These are phyloP conservation scores for Parastagonospora avenae DNA, from an alignment of 2,329 filamentous ascomycete species.

Conservation along the genomic window DNA sequence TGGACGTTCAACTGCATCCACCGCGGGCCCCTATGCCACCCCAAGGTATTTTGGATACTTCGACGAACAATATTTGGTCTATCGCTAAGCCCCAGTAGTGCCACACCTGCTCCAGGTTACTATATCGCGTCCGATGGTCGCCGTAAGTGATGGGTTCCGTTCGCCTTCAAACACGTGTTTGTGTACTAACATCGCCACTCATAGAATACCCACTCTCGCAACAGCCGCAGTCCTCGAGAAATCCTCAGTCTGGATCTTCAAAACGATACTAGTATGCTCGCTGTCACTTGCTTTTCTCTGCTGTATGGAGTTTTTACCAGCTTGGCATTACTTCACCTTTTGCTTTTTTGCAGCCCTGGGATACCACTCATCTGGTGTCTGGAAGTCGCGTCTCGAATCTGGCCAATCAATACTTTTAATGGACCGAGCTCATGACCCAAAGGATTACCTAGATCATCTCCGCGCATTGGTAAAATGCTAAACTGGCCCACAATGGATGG, in stretches of 20 bases:
- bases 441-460: conserved; percentile 18
- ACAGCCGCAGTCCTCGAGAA: conserved; percentile 31
- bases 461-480: conserved; percentile 14
- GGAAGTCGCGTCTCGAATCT: conserved; percentile 40
- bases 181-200: conserved; percentile 20
- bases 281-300: conserved; percentile 14
- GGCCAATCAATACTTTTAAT: conserved; percentile 33
- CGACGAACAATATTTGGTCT: conserved; percentile 46
- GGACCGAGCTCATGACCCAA: conserved; percentile 27
- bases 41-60: conserved; percentile 52
- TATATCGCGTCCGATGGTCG: conserved; percentile 47
- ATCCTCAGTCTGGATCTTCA: conserved; percentile 28
- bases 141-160: conserved; percentile 36
- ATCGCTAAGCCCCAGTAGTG: conserved; percentile 47
- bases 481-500: conserved; percentile 36
- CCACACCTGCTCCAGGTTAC: conserved; percentile 40
- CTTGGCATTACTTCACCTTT: conserved; percentile 34
- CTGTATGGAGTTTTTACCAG: conserved; percentile 29
- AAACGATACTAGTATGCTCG: conserved; percentile 14
- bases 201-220: conserved; percentile 42
- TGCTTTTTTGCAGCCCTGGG: conserved; percentile 40
- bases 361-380: conserved; percentile 42
- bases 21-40: conserved; percentile 27
- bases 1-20: conserved; percentile 24
- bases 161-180: neutral